Conservation (phyloP, 805 yeast genomes). For the Yarrowia sp. region DNA sequence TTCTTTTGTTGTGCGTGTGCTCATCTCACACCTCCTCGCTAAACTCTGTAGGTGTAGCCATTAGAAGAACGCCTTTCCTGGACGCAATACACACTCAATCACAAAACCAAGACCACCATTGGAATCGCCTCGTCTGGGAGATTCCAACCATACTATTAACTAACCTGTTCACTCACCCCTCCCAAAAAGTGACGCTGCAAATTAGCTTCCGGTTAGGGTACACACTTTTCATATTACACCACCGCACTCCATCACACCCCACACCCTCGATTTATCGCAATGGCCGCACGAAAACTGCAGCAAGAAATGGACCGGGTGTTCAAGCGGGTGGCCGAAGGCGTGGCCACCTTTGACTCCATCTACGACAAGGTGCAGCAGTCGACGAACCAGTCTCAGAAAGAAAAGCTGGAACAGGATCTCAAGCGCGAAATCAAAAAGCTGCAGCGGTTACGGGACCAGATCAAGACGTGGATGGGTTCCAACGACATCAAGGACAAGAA, state of each 20-base stretch:
- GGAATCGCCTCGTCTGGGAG: no score
- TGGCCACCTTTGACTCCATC: slow-evolving; percentile 76
- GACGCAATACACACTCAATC: no score
- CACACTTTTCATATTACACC: neutral
- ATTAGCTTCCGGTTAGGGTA: slow-evolving; percentile 18
- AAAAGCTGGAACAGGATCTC: slow-evolving; percentile 82
- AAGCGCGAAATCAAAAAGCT: slow-evolving; percentile 93
- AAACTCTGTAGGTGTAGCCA: no score
- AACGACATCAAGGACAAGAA: slow-evolving; percentile 89
- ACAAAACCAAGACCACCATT: no score
- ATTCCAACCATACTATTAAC: no score
- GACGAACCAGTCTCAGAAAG: slow-evolving; percentile 84
- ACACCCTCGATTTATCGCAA: neutral
- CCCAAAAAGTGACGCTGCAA: neutral
- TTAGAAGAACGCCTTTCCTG: no score
- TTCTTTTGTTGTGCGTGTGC: no score
- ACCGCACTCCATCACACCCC: neutral
- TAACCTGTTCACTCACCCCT: no score
- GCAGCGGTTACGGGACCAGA: slow-evolving; percentile 91
- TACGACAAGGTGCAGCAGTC: slow-evolving; percentile 81
- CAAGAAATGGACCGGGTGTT: slow-evolving; percentile 86
- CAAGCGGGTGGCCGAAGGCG: slow-evolving; percentile 90
- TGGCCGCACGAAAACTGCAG: slow-evolving; percentile 25
- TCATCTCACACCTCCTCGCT: no score
- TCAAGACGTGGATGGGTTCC: slow-evolving; percentile 90